Evolutionary conservation across 106 monocot genomes (phyloP), one percentile per base, ranked within the genome.

Genomic region (Dendrobium catenatum): DNA sequence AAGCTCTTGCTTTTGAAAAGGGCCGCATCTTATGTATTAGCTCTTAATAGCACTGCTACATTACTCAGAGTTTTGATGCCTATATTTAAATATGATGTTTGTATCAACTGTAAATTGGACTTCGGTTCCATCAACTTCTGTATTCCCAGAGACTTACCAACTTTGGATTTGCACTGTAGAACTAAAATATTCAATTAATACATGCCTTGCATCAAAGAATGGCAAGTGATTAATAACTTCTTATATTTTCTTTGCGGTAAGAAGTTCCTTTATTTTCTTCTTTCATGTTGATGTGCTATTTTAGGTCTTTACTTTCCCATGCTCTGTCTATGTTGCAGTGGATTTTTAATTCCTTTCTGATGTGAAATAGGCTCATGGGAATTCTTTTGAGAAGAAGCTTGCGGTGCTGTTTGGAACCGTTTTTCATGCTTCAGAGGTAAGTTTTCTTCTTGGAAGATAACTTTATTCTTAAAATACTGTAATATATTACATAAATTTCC

Each of bases 351-450:
- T 0, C 22, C 76, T 49, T 80, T 72, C 78, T 31, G 40, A n/a
- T 80, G 18, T 80, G 41, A 77, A 64, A 77, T 79, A 95, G 95
- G 79, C 83, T 82, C 90, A 80, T 80, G 95, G 95, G 83, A 93
- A 95, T 88, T 95, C 95, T 66, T 95, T 92, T 79, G 78, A 87
- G 55, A 95, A 95, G 85, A 95, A 90, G 80, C 80, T 90, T 1
- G 58, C 85, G 17, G 61, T 84, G 84, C 89, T 95, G 61, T 92
- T 92, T 83, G 92, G 92, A 24, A 59, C 80, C 19, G 76, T 76
- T 78, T 15, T 80, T 29, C 90, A 86, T 77, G 48, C 64, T 66
- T 81, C 80, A 22, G 94, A 94, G 86, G 94, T 88, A 80, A 84
- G 46, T 78, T 6, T 41, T 13, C 47, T 56, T 24, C 15, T 79